Conservation (phyloP, 2,329 filamentous ascomycete species). For the Diaporthe helianthi region DNA sequence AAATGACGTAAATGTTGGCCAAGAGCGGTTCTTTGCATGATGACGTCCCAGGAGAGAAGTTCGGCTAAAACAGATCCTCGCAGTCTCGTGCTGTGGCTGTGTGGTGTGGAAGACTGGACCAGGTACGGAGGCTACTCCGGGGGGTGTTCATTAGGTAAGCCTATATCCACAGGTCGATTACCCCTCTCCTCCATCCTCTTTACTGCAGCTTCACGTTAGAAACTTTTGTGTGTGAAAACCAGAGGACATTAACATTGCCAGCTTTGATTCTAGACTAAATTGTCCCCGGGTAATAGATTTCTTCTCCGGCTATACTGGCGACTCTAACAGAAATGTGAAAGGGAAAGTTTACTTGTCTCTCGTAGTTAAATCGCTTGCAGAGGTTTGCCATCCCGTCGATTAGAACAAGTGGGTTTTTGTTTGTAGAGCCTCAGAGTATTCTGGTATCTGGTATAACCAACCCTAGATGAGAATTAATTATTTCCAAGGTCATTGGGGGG, state of each 20-base stretch:
- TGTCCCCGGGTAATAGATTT: not conserved
- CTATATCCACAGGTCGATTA: too few species aligned
- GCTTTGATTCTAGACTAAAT: not conserved
- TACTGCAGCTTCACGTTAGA: not conserved
- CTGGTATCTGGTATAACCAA: not conserved
- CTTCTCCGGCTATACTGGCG: not conserved
- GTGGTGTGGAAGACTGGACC: too few species aligned
- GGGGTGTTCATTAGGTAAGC: too few species aligned
- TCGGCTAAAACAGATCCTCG: not conserved
- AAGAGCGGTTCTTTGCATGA: not conserved
- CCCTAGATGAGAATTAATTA: not conserved
- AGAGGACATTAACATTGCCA: not conserved
- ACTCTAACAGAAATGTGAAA: not conserved
- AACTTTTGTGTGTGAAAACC: not conserved
- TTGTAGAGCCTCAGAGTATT: not conserved
- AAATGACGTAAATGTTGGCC: slow-evolving; percentile 5
- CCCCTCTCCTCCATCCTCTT: too few species aligned
- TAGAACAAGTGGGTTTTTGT: not conserved
- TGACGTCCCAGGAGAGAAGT: not conserved
- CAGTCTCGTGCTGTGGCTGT: too few species aligned
- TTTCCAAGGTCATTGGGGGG: not conserved
- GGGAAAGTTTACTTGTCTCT: not conserved
- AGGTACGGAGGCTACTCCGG: too few species aligned
- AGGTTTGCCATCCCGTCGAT: not conserved
- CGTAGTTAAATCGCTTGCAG: not conserved